Evolutionary conservation across 2,329 filamentous ascomycete species (phyloP).

Genomic region (Cadophora sp.): DNA sequence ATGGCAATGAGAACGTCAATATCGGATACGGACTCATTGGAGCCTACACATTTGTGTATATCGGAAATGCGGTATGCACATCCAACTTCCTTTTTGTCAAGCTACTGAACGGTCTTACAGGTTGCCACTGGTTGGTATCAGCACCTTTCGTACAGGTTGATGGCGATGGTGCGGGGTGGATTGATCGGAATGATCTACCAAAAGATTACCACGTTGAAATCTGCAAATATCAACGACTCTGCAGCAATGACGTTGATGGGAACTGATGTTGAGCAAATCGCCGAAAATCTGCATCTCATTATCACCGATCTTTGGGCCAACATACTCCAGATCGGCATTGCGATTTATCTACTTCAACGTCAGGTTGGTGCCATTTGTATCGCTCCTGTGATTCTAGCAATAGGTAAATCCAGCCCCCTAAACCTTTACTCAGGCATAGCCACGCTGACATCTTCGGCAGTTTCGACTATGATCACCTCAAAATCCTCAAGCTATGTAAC

Average conservation of each 20-base stretch:
- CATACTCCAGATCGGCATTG: conserved; percentile 6
- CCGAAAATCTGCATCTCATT: background rate
- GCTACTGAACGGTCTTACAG: background rate
- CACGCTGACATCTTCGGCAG: background rate
- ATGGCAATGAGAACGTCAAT: background rate
- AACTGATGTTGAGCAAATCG: conserved; percentile 34
- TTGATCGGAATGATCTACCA: conserved; percentile 17
- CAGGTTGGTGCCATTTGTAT: conserved; percentile 9
- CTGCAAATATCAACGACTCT: conserved; percentile 6
- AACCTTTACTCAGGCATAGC: background rate
- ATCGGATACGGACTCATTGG: conserved; percentile 22
- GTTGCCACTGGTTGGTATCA: conserved; percentile 14
- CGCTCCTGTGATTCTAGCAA: conserved; percentile 6
- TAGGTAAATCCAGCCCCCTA: background rate
- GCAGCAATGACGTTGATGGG: conserved; percentile 50
- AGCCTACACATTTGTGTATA: conserved; percentile 18
- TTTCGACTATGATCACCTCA: conserved; percentile 5
- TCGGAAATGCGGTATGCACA: conserved; percentile 17
- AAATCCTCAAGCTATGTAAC: conserved; percentile 4
- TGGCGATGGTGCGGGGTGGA: conserved; percentile 13
- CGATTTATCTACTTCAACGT: conserved; percentile 9
- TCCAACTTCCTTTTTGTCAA: too few species aligned
- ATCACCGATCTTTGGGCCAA: conserved; percentile 15
- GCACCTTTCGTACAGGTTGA: conserved; percentile 11
- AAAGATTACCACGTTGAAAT: conserved; percentile 7